Percentiles rank a stretch among this genome's conserved stretches.
Evolutionary conservation across 805 yeast species (phyloP).

Genomic region (Candida nanaspora): DNA sequence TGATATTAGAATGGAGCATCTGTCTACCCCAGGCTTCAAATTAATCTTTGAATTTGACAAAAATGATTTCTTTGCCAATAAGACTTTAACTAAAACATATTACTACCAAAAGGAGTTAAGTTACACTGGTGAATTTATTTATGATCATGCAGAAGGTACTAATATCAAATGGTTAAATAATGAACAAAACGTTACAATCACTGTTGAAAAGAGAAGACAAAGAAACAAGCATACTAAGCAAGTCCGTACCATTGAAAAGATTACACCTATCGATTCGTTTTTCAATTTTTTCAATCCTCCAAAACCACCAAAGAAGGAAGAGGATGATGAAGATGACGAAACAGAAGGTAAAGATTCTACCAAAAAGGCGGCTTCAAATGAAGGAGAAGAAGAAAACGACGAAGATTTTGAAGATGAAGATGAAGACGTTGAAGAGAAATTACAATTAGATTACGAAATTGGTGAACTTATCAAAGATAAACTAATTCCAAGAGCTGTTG

Average conservation of each 20-base stretch:
- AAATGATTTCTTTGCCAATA: conserved; percentile 74
- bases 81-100: conserved; percentile 72
- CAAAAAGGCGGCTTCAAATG: too few relatives aligned
- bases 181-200: conserved; percentile 76
- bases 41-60: conserved; percentile 73
- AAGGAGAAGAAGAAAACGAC: conserved; percentile 37
- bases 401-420: conserved; percentile 57
- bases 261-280: conserved; percentile 91
- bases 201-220: conserved; percentile 91
- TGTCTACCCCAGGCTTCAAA: conserved; percentile 82
- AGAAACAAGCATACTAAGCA: conserved; percentile 95
- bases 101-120: conserved; percentile 92
- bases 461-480: conserved; percentile 97
- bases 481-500: conserved; percentile 91
- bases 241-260: conserved; percentile 90
- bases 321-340: conserved; percentile 37
- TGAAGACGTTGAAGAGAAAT: conserved; percentile 70
- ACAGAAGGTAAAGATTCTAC: conserved; percentile 50
- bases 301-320: conserved; percentile 44
- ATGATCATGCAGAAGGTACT: conserved; percentile 92
- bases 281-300: conserved; percentile 97
- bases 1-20: conserved; percentile 73
- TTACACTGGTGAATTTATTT: conserved; percentile 91
- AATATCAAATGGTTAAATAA: conserved; percentile 78
- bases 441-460: conserved; percentile 88